phyloP scores from a whole-genome alignment of 2,329 filamentous ascomycete genomes.

The Salinomyces thailandicus region DNA sequence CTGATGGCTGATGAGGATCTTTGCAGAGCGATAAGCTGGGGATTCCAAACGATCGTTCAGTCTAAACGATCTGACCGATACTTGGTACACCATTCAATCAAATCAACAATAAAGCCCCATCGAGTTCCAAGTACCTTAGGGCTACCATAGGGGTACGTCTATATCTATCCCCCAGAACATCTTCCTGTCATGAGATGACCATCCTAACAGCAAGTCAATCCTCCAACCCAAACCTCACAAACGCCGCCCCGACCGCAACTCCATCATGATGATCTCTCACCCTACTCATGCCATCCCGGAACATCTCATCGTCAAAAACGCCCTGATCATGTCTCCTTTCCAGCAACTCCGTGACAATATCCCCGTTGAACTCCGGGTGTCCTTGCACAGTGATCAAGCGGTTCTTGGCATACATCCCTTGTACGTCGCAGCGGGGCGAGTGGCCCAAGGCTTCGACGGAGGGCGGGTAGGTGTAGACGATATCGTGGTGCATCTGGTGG shows the following conservation, averaged over 20 bases:
- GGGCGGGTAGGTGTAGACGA: constrained; percentile 54
- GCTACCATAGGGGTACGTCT: too few relatives aligned
- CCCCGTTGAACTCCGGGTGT: constrained; percentile 70
- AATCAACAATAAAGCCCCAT: too few relatives aligned
- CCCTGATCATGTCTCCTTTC: constrained; percentile 53
- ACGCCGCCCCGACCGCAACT: constrained; percentile 59
- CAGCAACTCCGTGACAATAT: constrained; percentile 61
- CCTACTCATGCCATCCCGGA: constrained; percentile 56
- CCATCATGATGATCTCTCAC: constrained; percentile 66
- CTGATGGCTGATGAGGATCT: too few relatives aligned
- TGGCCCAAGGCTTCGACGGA: constrained; percentile 54
- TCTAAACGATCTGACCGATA: too few relatives aligned
- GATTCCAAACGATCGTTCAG: too few relatives aligned
- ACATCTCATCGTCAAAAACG: constrained; percentile 60
- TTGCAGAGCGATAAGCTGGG: too few relatives aligned
- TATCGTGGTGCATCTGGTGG: constrained; percentile 81
- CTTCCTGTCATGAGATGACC: too few relatives aligned
- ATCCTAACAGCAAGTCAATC: constrained; percentile 20
- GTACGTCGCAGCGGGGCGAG: constrained; percentile 59
- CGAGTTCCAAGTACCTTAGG: too few relatives aligned
- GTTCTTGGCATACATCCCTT: constrained; percentile 63
- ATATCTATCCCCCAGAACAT: too few relatives aligned
- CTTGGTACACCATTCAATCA: too few relatives aligned
- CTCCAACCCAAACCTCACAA: constrained; percentile 66
- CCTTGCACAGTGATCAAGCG: constrained; percentile 69